Base-by-base conservation (phyloP, 2,329 filamentous ascomycete genomes). In the Elsinoe batatas region DNA sequence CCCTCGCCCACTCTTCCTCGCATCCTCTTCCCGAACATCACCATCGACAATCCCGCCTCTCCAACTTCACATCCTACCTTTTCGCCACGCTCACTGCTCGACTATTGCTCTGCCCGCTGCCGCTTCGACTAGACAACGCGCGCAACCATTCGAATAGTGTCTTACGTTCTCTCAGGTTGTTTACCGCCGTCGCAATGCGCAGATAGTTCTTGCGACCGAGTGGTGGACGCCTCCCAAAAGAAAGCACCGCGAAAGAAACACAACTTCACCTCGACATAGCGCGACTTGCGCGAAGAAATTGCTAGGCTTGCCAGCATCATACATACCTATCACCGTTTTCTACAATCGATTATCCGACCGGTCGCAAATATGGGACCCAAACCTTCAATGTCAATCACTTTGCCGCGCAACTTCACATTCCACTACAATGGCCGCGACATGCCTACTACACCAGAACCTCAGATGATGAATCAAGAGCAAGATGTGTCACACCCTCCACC, bases 351-450 rank as follows among this genome's bases (percentile, higher is more conserved):
- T 12, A 47, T 30, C 22, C 40, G 22, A n/a, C 47, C 35, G 22
- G 33, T 57, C 46, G 46, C 56, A 59, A 61, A 56, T 57, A 68
- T 67, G 20, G 69, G 72, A 26, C 64, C 68, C 26, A 65, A 68
- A 61, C 72, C 74, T 47, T 67, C 75, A 56, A 64, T 76, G 26
- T 77, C 74, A 51, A 76, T 75, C 59, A 75, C 74, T 22, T 70
- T 79, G 36, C 76, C 76, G 22, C 68, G 73, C 55, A 75, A 72
- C 66, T 74, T 75, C 68, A 72, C 71, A 62, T 77, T 76, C 62
- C 72, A 75, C 64, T 75, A 73, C 65, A 68, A 67, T 51, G 73
- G 76, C 62, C 69, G 66, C 54, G 64, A 71, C 33, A 63, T 69
- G 56, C 76, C 76, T 43, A 73, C 67, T 54, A 75, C 73, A 4